Evolutionary conservation across 164 flowering plant genomes (phyloP).

Genomic region (Akebia trifoliata): DNA sequence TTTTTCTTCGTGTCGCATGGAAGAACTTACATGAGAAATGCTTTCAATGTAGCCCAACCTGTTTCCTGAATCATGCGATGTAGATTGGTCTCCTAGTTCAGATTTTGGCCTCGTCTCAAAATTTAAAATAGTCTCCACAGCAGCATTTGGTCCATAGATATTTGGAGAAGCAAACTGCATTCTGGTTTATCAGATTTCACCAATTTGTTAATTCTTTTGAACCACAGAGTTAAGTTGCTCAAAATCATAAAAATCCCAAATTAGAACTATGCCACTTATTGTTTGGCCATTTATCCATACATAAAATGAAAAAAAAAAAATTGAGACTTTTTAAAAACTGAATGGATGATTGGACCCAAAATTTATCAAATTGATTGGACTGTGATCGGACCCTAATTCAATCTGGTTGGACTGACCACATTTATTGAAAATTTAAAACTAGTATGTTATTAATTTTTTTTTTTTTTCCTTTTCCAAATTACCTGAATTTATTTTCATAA

Average conservation of each 20-base stretch:
- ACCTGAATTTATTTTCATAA: no score
- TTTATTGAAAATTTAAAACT: no score
- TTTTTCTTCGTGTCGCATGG: constrained; percentile 33
- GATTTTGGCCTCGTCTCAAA: constrained; percentile 34
- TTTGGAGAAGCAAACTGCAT: constrained; percentile 33
- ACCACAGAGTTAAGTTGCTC: constrained; percentile 10
- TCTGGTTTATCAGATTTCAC: constrained; percentile 36
- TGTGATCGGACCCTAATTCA: no score
- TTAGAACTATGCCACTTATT: no score
- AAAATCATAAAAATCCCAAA: constrained; percentile 1
- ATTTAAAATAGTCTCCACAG: constrained; percentile 37
- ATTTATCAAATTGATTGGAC: no score
- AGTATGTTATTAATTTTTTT: no score
- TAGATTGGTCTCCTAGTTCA: constrained; percentile 35
- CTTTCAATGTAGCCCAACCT: constrained; percentile 40
- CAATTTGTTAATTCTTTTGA: constrained; percentile 5
- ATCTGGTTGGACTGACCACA: no score
- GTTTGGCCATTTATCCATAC: no score
- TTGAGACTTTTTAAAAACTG: no score
- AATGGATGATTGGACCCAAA: no score
- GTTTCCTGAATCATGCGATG: constrained; percentile 20
- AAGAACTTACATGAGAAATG: constrained; percentile 31
- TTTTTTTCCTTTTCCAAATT: no score
- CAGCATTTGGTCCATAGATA: constrained; percentile 28
- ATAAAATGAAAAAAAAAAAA: no score